Conservation (phyloP, 495 filamentous ascomycete genomes). For the Baudoinia panamericana region DNA sequence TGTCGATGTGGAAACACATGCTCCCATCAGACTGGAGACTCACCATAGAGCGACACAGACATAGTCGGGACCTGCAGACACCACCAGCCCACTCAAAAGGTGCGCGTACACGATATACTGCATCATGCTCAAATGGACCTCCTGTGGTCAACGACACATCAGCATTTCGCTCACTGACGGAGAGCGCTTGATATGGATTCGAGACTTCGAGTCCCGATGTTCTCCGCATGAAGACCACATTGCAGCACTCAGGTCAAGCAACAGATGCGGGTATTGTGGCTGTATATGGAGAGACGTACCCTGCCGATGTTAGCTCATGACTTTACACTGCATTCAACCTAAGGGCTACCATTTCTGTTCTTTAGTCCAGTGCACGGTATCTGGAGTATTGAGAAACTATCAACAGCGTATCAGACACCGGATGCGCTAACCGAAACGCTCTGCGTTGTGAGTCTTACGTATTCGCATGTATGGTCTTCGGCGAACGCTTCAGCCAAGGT, state of each 20-base stretch:
- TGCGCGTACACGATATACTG: conserved; percentile 61
- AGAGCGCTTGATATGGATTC: too few relatives aligned
- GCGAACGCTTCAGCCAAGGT: conserved; percentile 70
- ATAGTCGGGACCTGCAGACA: conserved; percentile 58
- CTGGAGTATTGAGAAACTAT: conserved; percentile 58
- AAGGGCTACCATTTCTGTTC: conserved; percentile 57
- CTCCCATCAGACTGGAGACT: conserved; percentile 31
- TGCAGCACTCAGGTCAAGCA: too few relatives aligned
- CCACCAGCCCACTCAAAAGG: conserved; percentile 54
- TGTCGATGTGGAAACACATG: conserved; percentile 2
- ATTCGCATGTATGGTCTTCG: conserved; percentile 43
- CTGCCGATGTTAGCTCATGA: too few relatives aligned
- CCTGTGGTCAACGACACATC: too few relatives aligned
- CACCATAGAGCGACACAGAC: conserved; percentile 69
- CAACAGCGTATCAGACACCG: too few relatives aligned
- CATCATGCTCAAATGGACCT: conserved; percentile 62
- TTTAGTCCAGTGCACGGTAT: conserved; percentile 43
- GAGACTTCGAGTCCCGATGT: too few relatives aligned
- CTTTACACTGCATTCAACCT: too few relatives aligned
- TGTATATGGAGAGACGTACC: too few relatives aligned
- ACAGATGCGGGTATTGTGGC: too few relatives aligned
- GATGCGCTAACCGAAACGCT: too few relatives aligned
- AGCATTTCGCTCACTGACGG: too few relatives aligned
- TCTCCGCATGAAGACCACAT: too few relatives aligned
- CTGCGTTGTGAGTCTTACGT: conserved; percentile 35